These are phyloP conservation scores for Pseudonitzschia multistriata DNA, from an alignment of 108 stramenopile species.

Conservation along the genomic window DNA sequence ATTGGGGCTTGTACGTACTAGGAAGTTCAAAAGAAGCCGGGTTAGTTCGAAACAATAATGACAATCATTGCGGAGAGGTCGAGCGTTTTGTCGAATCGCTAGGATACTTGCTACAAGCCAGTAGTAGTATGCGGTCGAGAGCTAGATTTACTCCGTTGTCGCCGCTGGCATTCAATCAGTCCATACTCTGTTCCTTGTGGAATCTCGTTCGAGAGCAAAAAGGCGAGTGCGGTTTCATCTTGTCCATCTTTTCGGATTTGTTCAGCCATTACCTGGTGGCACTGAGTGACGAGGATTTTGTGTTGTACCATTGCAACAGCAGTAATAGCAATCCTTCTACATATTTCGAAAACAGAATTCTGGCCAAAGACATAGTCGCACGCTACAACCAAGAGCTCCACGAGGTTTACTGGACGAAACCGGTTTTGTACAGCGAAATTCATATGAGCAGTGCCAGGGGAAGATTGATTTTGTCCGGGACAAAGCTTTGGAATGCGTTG, in stretches of 20 bases:
- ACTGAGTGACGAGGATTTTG: slow-evolving; percentile 75
- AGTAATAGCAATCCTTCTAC: not conserved
- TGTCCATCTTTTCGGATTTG: slow-evolving; percentile 72
- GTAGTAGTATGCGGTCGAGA: slow-evolving; percentile 49
- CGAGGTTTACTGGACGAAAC: slow-evolving; percentile 73
- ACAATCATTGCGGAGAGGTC: slow-evolving; percentile 11
- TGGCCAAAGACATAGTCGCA: slow-evolving; percentile 51
- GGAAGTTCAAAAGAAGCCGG: slow-evolving; percentile 26
- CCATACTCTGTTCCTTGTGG: slow-evolving; percentile 26
- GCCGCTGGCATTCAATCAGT: slow-evolving; percentile 36
- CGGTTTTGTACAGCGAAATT: slow-evolving; percentile 55
- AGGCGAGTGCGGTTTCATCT: not conserved
- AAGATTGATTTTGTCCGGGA: slow-evolving; percentile 68
- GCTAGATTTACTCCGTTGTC: slow-evolving; percentile 43
- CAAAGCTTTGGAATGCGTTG: slow-evolving; percentile 81
- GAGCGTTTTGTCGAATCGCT: slow-evolving; percentile 40
- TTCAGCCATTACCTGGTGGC: slow-evolving; percentile 75
- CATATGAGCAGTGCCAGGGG: slow-evolving; percentile 25
- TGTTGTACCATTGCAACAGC: slow-evolving; percentile 32
- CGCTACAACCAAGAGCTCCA: slow-evolving; percentile 42
- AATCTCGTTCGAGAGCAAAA: not conserved
- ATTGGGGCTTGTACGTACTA: slow-evolving; percentile 31
- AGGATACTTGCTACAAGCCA: slow-evolving; percentile 41
- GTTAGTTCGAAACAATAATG: too few species aligned
- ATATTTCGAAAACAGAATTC: slow-evolving; percentile 13